Evolutionary conservation across 768 basidiomycete genomes (phyloP), one percentile per base, ranked within the genome.

Genomic region (Trametes gibbosa): DNA sequence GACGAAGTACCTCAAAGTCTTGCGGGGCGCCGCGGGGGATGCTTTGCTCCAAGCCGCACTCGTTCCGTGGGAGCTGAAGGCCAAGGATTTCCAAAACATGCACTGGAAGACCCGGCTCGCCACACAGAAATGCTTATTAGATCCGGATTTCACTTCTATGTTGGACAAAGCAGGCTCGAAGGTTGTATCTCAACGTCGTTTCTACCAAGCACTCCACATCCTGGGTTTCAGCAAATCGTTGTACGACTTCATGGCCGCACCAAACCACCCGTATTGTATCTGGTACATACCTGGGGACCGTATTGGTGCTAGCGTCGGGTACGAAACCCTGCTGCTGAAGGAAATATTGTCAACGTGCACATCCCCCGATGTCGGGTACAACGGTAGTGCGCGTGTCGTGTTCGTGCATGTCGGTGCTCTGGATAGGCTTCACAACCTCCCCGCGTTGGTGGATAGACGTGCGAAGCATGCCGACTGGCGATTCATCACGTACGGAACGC

Each of bases 401-500:
- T 91, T 90, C 59, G 77, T 89, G 23, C 86, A 90, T 67, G 78
- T 84, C 16, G 81, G 82, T 19, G 77, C 85, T 2, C 65, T 91
- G 56, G 67, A 67, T 42, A 76, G 70, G 0, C 59, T 91, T 9
- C 74, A 79, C 57, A 75, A 74, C 13, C 67, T 89, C 29, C 80
- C 83, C 2, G 73, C 70, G 3, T 69, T 89, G 32, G 76, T 74
- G 10, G 76, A 80, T 27, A 76, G 83, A 52, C 71, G 82, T 19
- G 70, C 66, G 25, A 76, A 79, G 21, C 69, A 71, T 3, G 72
- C 76, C 27, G 78, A 82, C 40, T 66, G 82, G 7, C 83, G 80
- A 34, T 89, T 90, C 63, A 83, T 84, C 66, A 81, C 81, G 0
- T 92, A 86, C 72, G 90, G 90, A 0, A 81, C 85, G 12, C 82